Evolutionary conservation across 371 early-diverging fungal species (phyloP), one percentile per base, ranked within the genome.

Genomic region (Funneliformis caledonium): DNA sequence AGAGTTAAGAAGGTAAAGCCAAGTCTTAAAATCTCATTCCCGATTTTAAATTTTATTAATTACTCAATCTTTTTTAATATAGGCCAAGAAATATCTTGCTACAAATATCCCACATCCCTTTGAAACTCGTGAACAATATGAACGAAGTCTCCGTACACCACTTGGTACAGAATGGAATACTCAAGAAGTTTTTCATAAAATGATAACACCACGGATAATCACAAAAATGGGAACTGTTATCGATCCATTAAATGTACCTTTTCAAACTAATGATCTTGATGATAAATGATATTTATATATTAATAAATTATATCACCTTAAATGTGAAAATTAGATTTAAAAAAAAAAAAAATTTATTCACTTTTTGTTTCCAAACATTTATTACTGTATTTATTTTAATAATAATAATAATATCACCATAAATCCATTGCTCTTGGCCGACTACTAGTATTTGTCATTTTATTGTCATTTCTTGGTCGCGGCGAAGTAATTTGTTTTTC

Each of bases 101-200:
- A 88, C 88, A 42, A 78, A 89, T 76, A 87, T 97, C 67, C 98
- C 98, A 4, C 92, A 90, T 87, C 96, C 96, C n/a, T 97, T 92
- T 88, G 91, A 92, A 82, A 94, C 87, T 5, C 85, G 89, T 81
- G 93, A 94, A 80, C 97, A 97, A 86, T 98, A 97, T 87, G 97
- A 97, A 83, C 89, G 92, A 70, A 92, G 92, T 26, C 86, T 97
- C 76, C 90, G 91, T 59, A 87, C 91, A 64, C 97, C 98, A 67
- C 83, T 98, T n/a, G 98, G 98, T 74, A 91, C 90, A 81, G 98
- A 98, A 87, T 98, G 98, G 98, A 97, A 96, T 83, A 93, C 99
- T 4, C 86, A 90, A 47, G 84, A 88, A 68, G 88, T 93, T 5
- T 92, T 92, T 88, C 84, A 88, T 47, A 92, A 92, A 86, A 82